Evolutionary conservation across 164 flowering plant genomes (phyloP), one percentile per base, ranked within the genome.

Genomic region (Nymphaea colorata): DNA sequence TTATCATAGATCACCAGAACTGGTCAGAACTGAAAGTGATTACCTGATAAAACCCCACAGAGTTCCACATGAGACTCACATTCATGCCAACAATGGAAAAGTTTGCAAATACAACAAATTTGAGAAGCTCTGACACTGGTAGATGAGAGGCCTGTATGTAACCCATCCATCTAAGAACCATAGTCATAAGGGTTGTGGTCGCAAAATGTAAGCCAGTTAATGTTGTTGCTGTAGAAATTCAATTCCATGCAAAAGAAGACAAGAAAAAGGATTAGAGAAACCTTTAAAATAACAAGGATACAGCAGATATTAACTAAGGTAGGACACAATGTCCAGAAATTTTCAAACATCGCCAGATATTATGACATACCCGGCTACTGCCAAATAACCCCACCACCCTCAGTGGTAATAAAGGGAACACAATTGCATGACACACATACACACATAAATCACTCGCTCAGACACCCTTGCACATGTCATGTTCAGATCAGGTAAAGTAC

Each of bases 11-110:
- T 64, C 25, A 15, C 25, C 25, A 65, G 8, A 8, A 11, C 12
- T 5, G 42, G 18, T 16, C 47, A 44, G 47, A 47, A 15, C 8
- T 10, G 12, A 61, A n/a, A 44, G 64, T 51, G 65, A 73, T 47
- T 55, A 89, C 98, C 94, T 92, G 96, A 71, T 90, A 90, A 63
- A 92, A 90, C 51, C 96, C 98, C 43, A 92, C 94, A 15, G 98
- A 90, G 62, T 90, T 92, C 89, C 92, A 88, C 96, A 92, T 92
- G 62, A 92, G 73, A 69, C 98, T 90, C 72, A 91, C 85, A 74
- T 91, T 92, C 96, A 92, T 92, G 61, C 98, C 96, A 64, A 90
- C 94, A 73, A 92, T 92, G 42, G 98, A 92, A 66, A 87, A 90
- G 71, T 92, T 92, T 67, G 93, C 96, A 76, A 88, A 86, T 41